Conservation (phyloP, 306 rosid genomes). For the Spatholobus suberectus region DNA sequence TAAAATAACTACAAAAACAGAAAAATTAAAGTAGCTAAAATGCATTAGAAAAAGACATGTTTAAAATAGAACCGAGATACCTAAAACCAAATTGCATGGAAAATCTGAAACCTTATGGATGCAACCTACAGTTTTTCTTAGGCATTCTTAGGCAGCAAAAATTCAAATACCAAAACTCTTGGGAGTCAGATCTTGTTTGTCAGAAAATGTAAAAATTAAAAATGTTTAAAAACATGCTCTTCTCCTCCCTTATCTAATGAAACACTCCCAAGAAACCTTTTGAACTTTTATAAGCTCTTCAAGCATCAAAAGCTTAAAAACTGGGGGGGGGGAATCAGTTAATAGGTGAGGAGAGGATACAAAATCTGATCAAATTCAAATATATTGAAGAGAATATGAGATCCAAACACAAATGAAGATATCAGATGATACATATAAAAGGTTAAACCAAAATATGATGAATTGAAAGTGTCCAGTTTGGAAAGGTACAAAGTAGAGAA, state of each 20-base stretch:
- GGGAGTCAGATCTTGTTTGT: not conserved
- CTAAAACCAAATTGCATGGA: constrained; percentile 22
- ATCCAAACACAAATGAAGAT: constrained; percentile 3
- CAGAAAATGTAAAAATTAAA: not conserved
- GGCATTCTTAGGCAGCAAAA: constrained; percentile 26
- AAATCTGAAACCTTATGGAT: constrained; percentile 8
- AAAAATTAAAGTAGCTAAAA: constrained; percentile 22
- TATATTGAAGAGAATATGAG: not conserved
- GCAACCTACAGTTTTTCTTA: constrained; percentile 13
- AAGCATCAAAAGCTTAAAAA: not conserved
- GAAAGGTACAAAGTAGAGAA: not conserved
- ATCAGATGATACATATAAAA: not conserved
- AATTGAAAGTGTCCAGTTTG: not conserved
- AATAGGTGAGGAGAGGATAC: not conserved
- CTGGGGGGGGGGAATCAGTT: not conserved
- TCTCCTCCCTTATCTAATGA: not conserved
- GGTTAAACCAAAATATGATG: not conserved
- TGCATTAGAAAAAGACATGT: not conserved
- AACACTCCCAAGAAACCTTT: not conserved
- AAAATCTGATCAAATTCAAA: constrained; percentile 3
- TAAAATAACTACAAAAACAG: not conserved
- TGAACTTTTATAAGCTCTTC: not conserved
- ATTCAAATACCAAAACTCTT: constrained; percentile 12
- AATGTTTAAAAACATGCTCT: not conserved
- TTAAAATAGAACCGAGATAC: not conserved